Conservation (phyloP, 805 yeast genomes). For the Wickerhamomyces chambardii region DNA sequence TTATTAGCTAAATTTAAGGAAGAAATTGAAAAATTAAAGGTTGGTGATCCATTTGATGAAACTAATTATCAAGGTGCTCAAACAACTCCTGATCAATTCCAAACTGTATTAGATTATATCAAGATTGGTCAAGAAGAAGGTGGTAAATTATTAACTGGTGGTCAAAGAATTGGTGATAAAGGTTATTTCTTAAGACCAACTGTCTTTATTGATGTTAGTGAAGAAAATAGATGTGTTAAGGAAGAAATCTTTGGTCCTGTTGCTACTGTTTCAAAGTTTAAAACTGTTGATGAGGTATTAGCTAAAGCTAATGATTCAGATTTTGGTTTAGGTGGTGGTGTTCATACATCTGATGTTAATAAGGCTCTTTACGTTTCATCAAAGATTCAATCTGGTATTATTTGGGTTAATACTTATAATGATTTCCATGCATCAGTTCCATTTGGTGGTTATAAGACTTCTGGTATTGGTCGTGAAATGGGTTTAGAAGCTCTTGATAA, state of each 20-base stretch:
- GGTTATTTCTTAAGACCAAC: slow-evolving; percentile 60
- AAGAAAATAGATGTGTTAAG: slow-evolving; percentile 40
- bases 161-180: slow-evolving; percentile 45
- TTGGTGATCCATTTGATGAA: slow-evolving; percentile 57
- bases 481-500: slow-evolving; percentile 58
- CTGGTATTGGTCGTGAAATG: slow-evolving; percentile 71
- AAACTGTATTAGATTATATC: slow-evolving; percentile 49
- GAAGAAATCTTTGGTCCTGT: slow-evolving; percentile 68
- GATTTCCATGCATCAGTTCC: slow-evolving; percentile 62
- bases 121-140: slow-evolving; percentile 49
- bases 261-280: slow-evolving; percentile 50
- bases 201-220: slow-evolving; percentile 44
- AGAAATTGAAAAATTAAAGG: slow-evolving; percentile 42
- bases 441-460: slow-evolving; percentile 62
- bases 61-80: slow-evolving; percentile 57
- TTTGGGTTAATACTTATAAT: slow-evolving; percentile 62
- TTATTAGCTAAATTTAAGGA: slow-evolving; percentile 37
- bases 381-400: slow-evolving; percentile 51
- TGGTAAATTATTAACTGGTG: slow-evolving; percentile 51
- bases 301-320: slow-evolving; percentile 47
- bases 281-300: slow-evolving; percentile 46
- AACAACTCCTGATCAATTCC: slow-evolving; percentile 49
- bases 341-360: slow-evolving; percentile 46
- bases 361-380: slow-evolving; percentile 45
- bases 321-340: slow-evolving; percentile 62